Evolutionary conservation across 768 basidiomycete species (phyloP).

Genomic region (Coprinopsis strossmayeri): DNA sequence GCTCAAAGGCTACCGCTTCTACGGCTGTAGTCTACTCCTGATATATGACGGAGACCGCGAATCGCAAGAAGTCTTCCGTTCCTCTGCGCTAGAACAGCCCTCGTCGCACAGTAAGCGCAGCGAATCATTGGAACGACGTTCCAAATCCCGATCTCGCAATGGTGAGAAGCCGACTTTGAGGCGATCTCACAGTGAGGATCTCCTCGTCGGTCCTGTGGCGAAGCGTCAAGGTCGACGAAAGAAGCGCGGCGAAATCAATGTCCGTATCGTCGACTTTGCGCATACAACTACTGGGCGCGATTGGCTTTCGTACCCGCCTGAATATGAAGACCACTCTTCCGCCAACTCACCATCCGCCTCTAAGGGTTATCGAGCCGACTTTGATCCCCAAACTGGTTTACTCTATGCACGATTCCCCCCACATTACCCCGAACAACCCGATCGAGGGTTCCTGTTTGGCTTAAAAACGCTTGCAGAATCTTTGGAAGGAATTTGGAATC

Average conservation of each 20-base stretch:
- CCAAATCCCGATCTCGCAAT: slow-evolving; percentile 32
- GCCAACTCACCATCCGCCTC: slow-evolving; percentile 47
- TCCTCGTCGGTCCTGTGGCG: slow-evolving; percentile 59
- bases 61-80: slow-evolving; percentile 68
- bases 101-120: slow-evolving; percentile 69
- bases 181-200: slow-evolving; percentile 75
- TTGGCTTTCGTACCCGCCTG: slow-evolving; percentile 63
- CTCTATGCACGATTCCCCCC: slow-evolving; percentile 93
- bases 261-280: slow-evolving; percentile 97
- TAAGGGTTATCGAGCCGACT: slow-evolving; percentile 75
- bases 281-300: slow-evolving; percentile 96
- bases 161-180: slow-evolving; percentile 47
- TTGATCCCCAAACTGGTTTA: slow-evolving; percentile 77
- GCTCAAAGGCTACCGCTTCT: slow-evolving; percentile 94
- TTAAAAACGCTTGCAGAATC: slow-evolving; percentile 73
- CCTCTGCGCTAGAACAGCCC: slow-evolving; percentile 55
- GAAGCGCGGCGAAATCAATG: slow-evolving; percentile 86
- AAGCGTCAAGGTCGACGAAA: slow-evolving; percentile 60
- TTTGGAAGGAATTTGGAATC: slow-evolving; percentile 82
- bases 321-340: slow-evolving; percentile 29
- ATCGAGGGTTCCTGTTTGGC: slow-evolving; percentile 92
- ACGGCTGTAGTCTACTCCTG: slow-evolving; percentile 92
- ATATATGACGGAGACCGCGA: slow-evolving; percentile 97
- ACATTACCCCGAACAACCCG: slow-evolving; percentile 81
- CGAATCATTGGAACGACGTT: slow-evolving; percentile 66